A percentile compares a stretch with the other conserved stretches of the same genome.
Conservation (phyloP, 306 rosid genomes). For the Quillaja saponaria region DNA sequence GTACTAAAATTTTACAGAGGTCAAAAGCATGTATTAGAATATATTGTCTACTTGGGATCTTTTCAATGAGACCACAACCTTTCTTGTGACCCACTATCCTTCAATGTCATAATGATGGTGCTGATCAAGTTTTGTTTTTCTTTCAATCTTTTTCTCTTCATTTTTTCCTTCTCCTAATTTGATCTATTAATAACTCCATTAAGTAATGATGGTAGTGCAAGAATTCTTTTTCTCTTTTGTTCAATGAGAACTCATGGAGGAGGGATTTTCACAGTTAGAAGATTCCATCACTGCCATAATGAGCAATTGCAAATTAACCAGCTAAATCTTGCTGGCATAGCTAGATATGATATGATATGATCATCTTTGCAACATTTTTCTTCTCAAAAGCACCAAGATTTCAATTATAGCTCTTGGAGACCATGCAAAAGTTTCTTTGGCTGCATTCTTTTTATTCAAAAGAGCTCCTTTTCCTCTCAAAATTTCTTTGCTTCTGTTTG, state of each 20-base stretch:
- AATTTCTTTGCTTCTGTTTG: conserved; percentile 29
- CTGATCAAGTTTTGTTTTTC: background rate
- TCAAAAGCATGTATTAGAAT: too few relatives aligned
- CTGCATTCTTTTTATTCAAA: conserved; percentile 51
- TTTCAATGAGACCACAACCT: conserved; percentile 44
- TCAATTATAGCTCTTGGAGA: conserved; percentile 86
- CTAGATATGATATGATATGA: conserved; percentile 32
- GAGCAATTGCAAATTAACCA: conserved; percentile 38
- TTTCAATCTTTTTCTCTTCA: background rate
- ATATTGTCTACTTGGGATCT: conserved; percentile 40
- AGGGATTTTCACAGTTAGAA: conserved; percentile 51
- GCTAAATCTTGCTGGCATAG: conserved; percentile 67
- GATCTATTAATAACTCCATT: background rate
- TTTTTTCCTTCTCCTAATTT: conserved; percentile 13
- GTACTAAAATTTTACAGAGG: too few relatives aligned
- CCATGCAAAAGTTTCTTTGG: conserved; percentile 91
- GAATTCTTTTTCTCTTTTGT: conserved; percentile 38
- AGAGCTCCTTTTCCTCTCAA: conserved; percentile 46
- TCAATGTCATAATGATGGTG: conserved; percentile 51
- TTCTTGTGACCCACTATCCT: conserved; percentile 46
- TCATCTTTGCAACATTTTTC: conserved; percentile 36
- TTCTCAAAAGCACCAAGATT: conserved; percentile 67
- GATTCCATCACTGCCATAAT: conserved; percentile 67
- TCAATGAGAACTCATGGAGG: conserved; percentile 35
- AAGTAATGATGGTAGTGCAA: conserved; percentile 55